These are phyloP conservation scores for Quercus phellos DNA, from an alignment of 331 rosid species.

Conservation along the genomic window DNA sequence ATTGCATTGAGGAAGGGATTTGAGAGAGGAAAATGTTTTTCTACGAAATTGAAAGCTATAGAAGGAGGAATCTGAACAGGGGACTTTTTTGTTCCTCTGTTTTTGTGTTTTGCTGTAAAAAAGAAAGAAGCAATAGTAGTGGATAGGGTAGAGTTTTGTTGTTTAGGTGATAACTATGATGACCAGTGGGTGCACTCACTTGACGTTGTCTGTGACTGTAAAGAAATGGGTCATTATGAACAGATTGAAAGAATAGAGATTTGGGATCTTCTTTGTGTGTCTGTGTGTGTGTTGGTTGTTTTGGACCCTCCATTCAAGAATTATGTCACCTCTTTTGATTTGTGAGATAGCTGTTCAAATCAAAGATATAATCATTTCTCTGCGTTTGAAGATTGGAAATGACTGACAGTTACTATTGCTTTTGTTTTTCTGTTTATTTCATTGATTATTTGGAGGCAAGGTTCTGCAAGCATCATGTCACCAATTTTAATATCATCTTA, in stretches of 20 bases:
- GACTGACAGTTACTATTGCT: conserved; percentile 14
- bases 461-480: too few species aligned
- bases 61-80: neutral
- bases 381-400: conserved; percentile 14
- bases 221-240: conserved; percentile 47
- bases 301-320: conserved; percentile 15
- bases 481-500: too few species aligned
- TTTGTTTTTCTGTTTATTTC: neutral
- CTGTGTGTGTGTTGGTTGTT: neutral
- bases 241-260: conserved; percentile 28
- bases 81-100: neutral
- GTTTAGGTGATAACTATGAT: conserved; percentile 18
- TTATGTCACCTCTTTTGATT: conserved; percentile 3
- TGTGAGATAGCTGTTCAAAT: neutral
- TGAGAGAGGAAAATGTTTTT: neutral
- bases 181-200: conserved; percentile 30
- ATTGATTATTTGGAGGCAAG: neutral
- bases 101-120: conserved; percentile 23
- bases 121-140: conserved; percentile 12
- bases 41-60: neutral
- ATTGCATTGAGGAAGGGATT: conserved; percentile 32
- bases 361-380: neutral
- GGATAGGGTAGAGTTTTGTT: neutral
- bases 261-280: conserved; percentile 21
- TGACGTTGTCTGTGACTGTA: conserved; percentile 39